These are phyloP conservation scores for Mycoemilia scoparia DNA, from an alignment of 192 early-diverging fungal species.

Conservation along the genomic window DNA sequence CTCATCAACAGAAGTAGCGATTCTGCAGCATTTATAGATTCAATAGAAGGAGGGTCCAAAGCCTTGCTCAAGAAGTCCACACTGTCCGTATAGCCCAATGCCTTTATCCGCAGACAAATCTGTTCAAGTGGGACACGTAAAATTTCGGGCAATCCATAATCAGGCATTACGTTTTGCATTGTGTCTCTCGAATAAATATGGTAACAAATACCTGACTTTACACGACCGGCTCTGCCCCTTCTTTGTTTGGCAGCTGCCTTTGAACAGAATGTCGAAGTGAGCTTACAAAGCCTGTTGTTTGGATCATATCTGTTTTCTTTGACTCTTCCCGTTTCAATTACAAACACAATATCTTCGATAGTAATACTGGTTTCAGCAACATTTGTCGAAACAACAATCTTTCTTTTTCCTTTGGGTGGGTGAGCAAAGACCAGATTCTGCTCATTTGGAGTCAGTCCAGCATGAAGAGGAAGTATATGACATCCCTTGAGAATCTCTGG, in stretches of 20 bases:
- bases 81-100: conserved; percentile 42
- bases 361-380: conserved; percentile 54
- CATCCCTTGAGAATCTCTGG: conserved; percentile 1
- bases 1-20: conserved; percentile 35
- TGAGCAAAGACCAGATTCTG: conserved; percentile 29
- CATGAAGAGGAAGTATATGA: conserved; percentile 39
- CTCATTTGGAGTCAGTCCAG: conserved; percentile 31
- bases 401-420: conserved; percentile 35
- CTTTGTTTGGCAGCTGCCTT: conserved; percentile 45
- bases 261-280: conserved; percentile 31
- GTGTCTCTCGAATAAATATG: conserved; percentile 42
- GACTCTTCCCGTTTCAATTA: conserved; percentile 49
- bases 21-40: conserved; percentile 36
- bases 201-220: conserved; percentile 55
- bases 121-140: conserved; percentile 67
- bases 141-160: conserved; percentile 56
- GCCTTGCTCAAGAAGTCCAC: conserved; percentile 32
- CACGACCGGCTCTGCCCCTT: conserved; percentile 69
- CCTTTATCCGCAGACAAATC: conserved; percentile 50
- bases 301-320: conserved; percentile 39
- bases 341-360: conserved; percentile 56
- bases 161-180: conserved; percentile 31
- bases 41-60: conserved; percentile 44
- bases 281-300: conserved; percentile 35
- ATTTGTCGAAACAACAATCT: conserved; percentile 79